Percentiles rank a stretch among this genome's conserved stretches.
These are phyloP conservation scores for Abrus precatorius DNA, from an alignment of 306 rosid genomes.

Conservation along the genomic window DNA sequence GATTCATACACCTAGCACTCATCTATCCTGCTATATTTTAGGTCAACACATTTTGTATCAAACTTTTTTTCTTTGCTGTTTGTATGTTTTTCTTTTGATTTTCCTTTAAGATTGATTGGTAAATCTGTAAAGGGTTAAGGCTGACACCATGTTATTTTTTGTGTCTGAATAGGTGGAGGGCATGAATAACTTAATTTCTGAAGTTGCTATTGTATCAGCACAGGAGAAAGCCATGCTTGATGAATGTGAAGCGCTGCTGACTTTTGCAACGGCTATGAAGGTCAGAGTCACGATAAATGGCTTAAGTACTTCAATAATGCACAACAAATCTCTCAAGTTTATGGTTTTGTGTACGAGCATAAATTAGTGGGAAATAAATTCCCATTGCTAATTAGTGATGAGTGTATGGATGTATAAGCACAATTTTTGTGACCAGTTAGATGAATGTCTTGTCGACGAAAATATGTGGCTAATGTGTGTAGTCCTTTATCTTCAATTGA, in stretches of 20 bases:
- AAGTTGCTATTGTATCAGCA: slow-evolving; percentile 80
- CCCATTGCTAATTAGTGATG: neutral
- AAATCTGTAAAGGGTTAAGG: neutral
- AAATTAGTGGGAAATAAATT: slow-evolving; percentile 18
- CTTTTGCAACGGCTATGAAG: slow-evolving; percentile 86
- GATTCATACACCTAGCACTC: slow-evolving; percentile 15
- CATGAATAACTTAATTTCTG: slow-evolving; percentile 76
- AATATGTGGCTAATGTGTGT: neutral
- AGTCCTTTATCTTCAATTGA: neutral
- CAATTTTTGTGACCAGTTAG: neutral
- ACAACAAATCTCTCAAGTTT: neutral
- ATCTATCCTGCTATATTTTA: slow-evolving; percentile 34
- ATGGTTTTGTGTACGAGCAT: slow-evolving; percentile 12
- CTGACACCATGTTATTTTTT: slow-evolving; percentile 38
- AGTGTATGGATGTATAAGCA: neutral
- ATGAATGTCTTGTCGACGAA: neutral
- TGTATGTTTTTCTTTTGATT: slow-evolving; percentile 1
- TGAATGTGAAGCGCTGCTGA: slow-evolving; percentile 78
- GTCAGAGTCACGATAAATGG: slow-evolving; percentile 54
- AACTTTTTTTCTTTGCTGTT: neutral
- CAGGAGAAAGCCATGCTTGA: slow-evolving; percentile 89
- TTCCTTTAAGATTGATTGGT: slow-evolving; percentile 23
- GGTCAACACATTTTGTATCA: slow-evolving; percentile 10
- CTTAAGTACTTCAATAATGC: slow-evolving; percentile 38
- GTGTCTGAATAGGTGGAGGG: slow-evolving; percentile 70